Base-by-base conservation (phyloP, 305 asterid genomes). In the Solanum hybrid region DNA sequence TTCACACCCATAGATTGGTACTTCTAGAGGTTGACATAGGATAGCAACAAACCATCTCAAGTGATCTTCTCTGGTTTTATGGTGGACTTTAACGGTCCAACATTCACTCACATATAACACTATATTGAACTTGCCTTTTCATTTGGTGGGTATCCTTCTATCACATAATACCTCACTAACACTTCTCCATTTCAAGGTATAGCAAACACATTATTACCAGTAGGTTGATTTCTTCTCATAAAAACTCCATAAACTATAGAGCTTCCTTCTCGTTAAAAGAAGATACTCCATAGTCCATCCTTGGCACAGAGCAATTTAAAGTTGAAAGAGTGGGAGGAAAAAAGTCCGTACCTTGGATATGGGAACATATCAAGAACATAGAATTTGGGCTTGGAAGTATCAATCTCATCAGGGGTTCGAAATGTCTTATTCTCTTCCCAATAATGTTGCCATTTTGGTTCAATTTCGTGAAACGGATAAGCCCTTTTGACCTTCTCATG, bases 321-420 rank as follows among this genome's bases (percentile, higher is more conserved):
- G 73, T 46, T 42, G 29, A 29, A 83, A 83, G 87, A 42, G 73
- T 83, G 40, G 87, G 71, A 31, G 36, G 37, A 46, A 40, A 81
- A 83, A 37, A 36, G 37, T 16, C 75, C 6, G 84, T 51, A 96
- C 99, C 99, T 96, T 89, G 99, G 99, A 92, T 97, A 97, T 87
- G 99, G 99, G 92, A 97, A 97, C 99, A 97, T 96, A 93, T 97
- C 99, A 71, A 96, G 99, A 90, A 97, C 99, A 87, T 97, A 97
- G 94, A 92, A 97, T 89, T 97, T 97, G 22, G 98, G 99, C 92
- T 95, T 97, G 88, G 98, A 94, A 89, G 96, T 95, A 93, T 97
- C 99, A 90, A 97, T 92, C 88, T 95, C 97, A 94, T 96, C 97
- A 2, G 98, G 98, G 29, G 98, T 96, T 67, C 97, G 93, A 91